Evolutionary conservation across 768 basidiomycete species (phyloP).

Genomic region (Rhizopogon salebrosus): DNA sequence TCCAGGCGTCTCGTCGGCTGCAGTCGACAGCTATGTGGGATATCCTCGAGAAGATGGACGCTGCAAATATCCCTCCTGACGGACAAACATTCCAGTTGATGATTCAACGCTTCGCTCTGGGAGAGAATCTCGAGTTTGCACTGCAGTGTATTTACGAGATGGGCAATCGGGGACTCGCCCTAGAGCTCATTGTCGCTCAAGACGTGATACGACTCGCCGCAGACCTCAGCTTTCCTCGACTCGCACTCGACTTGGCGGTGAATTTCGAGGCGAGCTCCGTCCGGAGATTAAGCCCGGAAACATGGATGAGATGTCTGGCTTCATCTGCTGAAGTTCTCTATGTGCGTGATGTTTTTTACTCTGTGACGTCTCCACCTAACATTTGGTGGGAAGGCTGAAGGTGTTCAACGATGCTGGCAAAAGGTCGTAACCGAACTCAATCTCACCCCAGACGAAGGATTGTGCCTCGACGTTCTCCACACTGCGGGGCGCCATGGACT

Average conservation of each 20-base stretch:
- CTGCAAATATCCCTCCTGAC: conserved; percentile 43
- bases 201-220: conserved; percentile 52
- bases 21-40: conserved; percentile 39
- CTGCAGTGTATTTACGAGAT: conserved; percentile 59
- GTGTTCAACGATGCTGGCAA: conserved; percentile 60
- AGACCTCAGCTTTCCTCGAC: conserved; percentile 46
- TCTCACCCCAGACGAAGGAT: conserved; percentile 68
- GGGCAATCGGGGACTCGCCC: conserved; percentile 44
- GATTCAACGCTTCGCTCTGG: conserved; percentile 39
- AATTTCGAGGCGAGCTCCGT: conserved; percentile 53
- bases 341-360: conserved; percentile 43
- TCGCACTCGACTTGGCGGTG: conserved; percentile 68
- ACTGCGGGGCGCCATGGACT: conserved; percentile 72
- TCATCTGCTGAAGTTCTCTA: conserved; percentile 61
- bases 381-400: conserved; percentile 48
- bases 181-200: conserved; percentile 45
- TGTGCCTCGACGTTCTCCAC: conserved; percentile 63
- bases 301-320: conserved; percentile 66
- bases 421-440: conserved; percentile 46
- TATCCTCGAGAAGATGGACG: conserved; percentile 52
- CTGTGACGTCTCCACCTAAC: not conserved
- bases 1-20: conserved; percentile 42
- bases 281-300: conserved; percentile 44
- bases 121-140: conserved; percentile 60
- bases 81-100: conserved; percentile 48